These are phyloP conservation scores for Ophiostoma ips DNA, from an alignment of 2,329 filamentous ascomycete genomes.

Conservation along the genomic window DNA sequence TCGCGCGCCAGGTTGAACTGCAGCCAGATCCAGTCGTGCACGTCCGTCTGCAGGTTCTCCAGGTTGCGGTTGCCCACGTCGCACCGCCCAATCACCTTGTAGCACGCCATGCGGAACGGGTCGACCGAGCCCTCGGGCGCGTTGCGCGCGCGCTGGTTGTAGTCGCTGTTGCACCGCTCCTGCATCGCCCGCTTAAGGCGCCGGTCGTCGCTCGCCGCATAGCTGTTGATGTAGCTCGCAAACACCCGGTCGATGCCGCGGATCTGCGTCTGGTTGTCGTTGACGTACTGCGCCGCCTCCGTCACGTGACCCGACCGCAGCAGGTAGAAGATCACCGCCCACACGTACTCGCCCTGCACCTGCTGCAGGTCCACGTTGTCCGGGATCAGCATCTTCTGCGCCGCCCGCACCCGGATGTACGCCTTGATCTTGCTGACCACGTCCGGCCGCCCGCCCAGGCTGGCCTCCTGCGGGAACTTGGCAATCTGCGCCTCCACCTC, in stretches of 20 bases:
- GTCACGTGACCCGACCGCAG: conserved; percentile 70
- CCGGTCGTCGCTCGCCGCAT: conserved; percentile 62
- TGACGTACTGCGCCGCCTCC: conserved; percentile 79
- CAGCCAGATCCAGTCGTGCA: conserved; percentile 60
- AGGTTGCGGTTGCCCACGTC: conserved; percentile 51
- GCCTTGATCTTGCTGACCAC: conserved; percentile 83
- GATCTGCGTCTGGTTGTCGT: conserved; percentile 65
- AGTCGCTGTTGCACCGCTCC: conserved; percentile 80
- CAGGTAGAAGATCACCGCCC: conserved; percentile 89
- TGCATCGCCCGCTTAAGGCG: conserved; percentile 67
- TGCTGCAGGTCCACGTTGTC: conserved; percentile 71
- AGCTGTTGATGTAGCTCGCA: conserved; percentile 72
- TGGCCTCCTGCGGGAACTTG: conserved; percentile 77
- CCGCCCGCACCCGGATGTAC: conserved; percentile 69
- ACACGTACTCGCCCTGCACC: conserved; percentile 71
- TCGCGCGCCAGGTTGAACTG: conserved; percentile 57
- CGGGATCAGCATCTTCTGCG: conserved; percentile 69
- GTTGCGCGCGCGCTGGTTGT: conserved; percentile 70
- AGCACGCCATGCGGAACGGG: conserved; percentile 92
- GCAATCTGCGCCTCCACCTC: conserved; percentile 65
- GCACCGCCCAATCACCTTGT: conserved; percentile 85
- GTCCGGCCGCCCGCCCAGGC: conserved; percentile 77
- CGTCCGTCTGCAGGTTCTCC: conserved; percentile 47
- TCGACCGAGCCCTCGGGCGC: conserved; percentile 79
- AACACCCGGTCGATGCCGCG: conserved; percentile 85